Evolutionary conservation across 768 basidiomycete genomes (phyloP).

Genomic region (Trametes maxima): DNA sequence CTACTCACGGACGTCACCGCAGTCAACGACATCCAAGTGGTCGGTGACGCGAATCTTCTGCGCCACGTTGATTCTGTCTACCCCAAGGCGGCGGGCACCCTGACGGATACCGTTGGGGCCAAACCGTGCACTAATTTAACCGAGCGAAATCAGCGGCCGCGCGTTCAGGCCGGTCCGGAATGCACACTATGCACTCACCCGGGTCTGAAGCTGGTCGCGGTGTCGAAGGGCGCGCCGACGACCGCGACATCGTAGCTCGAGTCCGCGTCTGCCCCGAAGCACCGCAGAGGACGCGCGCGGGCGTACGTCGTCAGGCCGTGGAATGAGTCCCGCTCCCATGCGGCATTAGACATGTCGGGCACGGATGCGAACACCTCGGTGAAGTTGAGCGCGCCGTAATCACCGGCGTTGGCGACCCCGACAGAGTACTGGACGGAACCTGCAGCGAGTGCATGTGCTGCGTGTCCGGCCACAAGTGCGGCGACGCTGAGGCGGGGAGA

Average conservation of each 20-base stretch:
- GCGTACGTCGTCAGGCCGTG: slow-evolving; percentile 36
- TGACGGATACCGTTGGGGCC: slow-evolving; percentile 39
- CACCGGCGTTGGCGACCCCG: slow-evolving; percentile 6
- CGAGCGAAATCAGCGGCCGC: background rate
- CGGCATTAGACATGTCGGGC: slow-evolving; percentile 15
- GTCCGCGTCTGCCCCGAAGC: slow-evolving; percentile 32
- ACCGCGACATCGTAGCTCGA: slow-evolving; percentile 34
- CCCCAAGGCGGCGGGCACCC: slow-evolving; percentile 33
- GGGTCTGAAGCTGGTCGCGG: slow-evolving; percentile 36
- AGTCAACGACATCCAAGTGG: slow-evolving; percentile 34
- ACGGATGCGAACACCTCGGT: slow-evolving; percentile 16
- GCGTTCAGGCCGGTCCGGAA: background rate
- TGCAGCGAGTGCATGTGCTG: background rate
- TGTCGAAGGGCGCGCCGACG: slow-evolving; percentile 36
- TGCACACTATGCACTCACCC: slow-evolving; percentile 24
- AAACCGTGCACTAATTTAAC: slow-evolving; percentile 30
- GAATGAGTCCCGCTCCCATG: slow-evolving; percentile 27
- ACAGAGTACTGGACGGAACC: slow-evolving; percentile 16
- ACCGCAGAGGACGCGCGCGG: slow-evolving; percentile 29
- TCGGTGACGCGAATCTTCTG: slow-evolving; percentile 32
- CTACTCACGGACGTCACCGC: slow-evolving; percentile 36
- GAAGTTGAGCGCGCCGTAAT: slow-evolving; percentile 16
- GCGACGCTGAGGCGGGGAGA: slow-evolving; percentile 10
- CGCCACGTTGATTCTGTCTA: slow-evolving; percentile 36
- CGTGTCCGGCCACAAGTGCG: slow-evolving; percentile 6